Evolutionary conservation across 305 asterid species (phyloP), one percentile per base, ranked within the genome.

Genomic region (Fraxinus floribunda): DNA sequence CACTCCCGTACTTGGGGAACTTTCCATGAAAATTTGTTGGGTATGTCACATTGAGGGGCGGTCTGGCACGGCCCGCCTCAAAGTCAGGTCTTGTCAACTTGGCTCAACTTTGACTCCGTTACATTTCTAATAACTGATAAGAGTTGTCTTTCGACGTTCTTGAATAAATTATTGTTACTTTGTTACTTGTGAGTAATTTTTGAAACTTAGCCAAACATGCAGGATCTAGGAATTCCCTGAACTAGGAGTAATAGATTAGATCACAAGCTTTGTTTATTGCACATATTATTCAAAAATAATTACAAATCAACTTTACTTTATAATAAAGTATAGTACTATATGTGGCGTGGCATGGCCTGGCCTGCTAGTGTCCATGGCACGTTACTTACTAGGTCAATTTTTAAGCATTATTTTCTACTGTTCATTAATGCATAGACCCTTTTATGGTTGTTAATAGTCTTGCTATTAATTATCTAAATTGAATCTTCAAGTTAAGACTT

Each of bases 291-390:
- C 32, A 6, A 26, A 26, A 18, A 15, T 35, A 78, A 83, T 22
- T 20, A 1, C 49, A 80, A 84, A 85, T 86, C 82, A 79, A 81
- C 79, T 83, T 81, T 74, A 72, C 87, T 83, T 83, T 81, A 72
- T 71, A 86, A 76, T 68, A 41, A 22, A 62, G 13, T 75, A 79
- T 24, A 3, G 44, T 78, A 11, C 66, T 44, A 55, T 55, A 18
- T 55, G 64, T 55, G 64, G 66, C 26, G 10, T 55, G 66, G 26
- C 26, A 1, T 64, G 62, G 13, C 57, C 32, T 18, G 13, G 11
- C 75, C 35, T 60, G 34, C 44, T 64, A 36, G 57, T 11, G 22
- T 32, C 70, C 49, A 41, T 55, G 35, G 52, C 68, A 10, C 41
- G 55, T 80, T 80, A 30, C 32, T 76, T 80, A 41, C 26, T 13